Evolutionary conservation across 1,284 basidiomycete species (phyloP).

Genomic region (Taiwanofungus camphoratus): DNA sequence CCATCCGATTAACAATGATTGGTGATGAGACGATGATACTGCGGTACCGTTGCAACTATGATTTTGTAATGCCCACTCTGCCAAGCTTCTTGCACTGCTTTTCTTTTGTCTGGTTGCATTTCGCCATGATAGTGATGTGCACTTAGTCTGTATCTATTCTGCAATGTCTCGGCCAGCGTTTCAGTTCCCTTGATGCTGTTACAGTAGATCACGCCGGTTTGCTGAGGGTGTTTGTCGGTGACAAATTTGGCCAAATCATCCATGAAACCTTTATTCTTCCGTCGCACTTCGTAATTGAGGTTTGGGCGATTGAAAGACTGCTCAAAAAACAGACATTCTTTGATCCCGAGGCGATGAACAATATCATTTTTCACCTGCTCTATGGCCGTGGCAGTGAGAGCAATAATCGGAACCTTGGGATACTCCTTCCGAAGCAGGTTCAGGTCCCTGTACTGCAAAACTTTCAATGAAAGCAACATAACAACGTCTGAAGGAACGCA

Average conservation of each 20-base stretch:
- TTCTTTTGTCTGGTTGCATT: constrained; percentile 62
- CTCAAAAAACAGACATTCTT: constrained; percentile 53
- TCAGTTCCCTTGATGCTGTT: constrained; percentile 73
- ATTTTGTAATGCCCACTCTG: constrained; percentile 68
- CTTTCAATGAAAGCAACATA: constrained; percentile 14
- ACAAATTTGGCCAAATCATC: constrained; percentile 76
- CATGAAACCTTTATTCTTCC: constrained; percentile 48
- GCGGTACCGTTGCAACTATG: constrained; percentile 82
- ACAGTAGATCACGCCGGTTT: constrained; percentile 90
- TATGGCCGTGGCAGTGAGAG: constrained; percentile 92
- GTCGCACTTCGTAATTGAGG: constrained; percentile 75
- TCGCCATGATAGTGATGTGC: constrained; percentile 88
- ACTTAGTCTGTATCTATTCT: constrained; percentile 48
- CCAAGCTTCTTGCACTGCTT: constrained; percentile 70
- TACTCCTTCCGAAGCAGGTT: constrained; percentile 67
- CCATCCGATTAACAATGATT: neutral
- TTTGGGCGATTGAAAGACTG: constrained; percentile 95
- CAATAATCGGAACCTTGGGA: constrained; percentile 87
- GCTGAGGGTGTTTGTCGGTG: constrained; percentile 44
- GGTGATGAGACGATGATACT: neutral
- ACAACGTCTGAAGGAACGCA: constrained; percentile 41
- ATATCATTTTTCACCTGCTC: constrained; percentile 77
- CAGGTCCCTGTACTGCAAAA: constrained; percentile 59
- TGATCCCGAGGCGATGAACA: constrained; percentile 63
- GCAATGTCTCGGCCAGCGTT: constrained; percentile 66